Conservation (phyloP, 1,284 basidiomycete genomes). For the Microbotryomycetes sp. region DNA sequence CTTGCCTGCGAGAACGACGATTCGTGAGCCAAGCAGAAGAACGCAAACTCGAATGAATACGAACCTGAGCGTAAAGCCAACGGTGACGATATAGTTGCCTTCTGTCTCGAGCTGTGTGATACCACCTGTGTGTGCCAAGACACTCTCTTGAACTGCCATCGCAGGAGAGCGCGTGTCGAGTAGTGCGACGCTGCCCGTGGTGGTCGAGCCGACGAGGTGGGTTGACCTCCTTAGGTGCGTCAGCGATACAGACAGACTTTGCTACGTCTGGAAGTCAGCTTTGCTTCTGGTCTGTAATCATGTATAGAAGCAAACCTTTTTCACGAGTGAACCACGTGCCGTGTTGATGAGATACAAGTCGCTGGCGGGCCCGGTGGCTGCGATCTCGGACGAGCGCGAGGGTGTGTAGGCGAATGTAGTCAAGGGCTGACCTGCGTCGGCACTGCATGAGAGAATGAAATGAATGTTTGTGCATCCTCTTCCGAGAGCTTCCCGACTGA, state of each 20-base stretch:
- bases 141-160: conserved; percentile 38
- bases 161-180: conserved; percentile 32
- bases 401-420: conserved; percentile 29
- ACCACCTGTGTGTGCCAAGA: conserved; percentile 71
- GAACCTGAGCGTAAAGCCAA: conserved; percentile 77
- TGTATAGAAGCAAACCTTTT: conserved; percentile 12
- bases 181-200: conserved; percentile 27
- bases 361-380: conserved; percentile 25
- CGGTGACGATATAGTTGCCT: conserved; percentile 72
- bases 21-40: background rate
- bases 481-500: conserved; percentile 7
- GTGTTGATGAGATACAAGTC: conserved; percentile 25
- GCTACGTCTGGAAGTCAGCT: conserved; percentile 8
- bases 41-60: conserved; percentile 9
- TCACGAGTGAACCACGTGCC: conserved; percentile 18
- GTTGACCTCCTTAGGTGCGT: conserved; percentile 23
- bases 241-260: conserved; percentile 12
- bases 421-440: conserved; percentile 18
- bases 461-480: too few species aligned
- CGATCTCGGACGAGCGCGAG: conserved; percentile 24
- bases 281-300: background rate
- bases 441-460: background rate
- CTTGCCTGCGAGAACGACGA: conserved; percentile 52
- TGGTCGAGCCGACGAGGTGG: conserved; percentile 29
- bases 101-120: conserved; percentile 72